A percentile compares a stretch with the other conserved stretches of the same genome.
Conservation (phyloP, 2,329 filamentous ascomycete species). For the Tolypocladium ophioglossoides region DNA sequence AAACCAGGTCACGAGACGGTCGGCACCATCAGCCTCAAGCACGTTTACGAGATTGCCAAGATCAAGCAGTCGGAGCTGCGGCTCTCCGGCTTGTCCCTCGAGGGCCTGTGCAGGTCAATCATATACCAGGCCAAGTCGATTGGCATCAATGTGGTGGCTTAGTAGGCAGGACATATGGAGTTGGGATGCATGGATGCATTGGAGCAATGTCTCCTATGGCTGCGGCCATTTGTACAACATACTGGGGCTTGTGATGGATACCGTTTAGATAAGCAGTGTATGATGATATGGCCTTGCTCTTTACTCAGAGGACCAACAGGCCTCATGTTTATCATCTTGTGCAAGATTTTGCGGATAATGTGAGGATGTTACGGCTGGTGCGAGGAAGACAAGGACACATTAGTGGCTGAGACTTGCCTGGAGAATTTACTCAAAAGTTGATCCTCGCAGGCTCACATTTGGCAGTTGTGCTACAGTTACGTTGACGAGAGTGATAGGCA, state of each 20-base stretch:
- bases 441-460: not conserved
- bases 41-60: conserved; percentile 94
- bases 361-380: not conserved
- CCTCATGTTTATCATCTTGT: not conserved
- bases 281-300: not conserved
- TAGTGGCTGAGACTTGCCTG: not conserved
- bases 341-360: not conserved
- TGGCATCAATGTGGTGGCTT: conserved; percentile 62
- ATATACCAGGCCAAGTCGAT: conserved; percentile 68
- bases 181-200: not conserved
- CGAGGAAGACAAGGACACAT: not conserved
- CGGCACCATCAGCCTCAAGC: conserved; percentile 85
- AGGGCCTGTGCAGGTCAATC: conserved; percentile 62
- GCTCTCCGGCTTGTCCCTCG: conserved; percentile 58
- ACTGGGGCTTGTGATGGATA: not conserved
- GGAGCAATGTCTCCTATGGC: not conserved
- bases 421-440: not conserved
- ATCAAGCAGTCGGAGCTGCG: conserved; percentile 79
- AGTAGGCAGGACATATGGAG: not conserved
- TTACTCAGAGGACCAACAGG: not conserved
- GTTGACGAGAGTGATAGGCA: not conserved
- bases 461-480: not conserved
- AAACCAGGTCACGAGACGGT: conserved; percentile 67
- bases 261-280: not conserved
- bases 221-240: conserved; percentile 4